A percentile compares a stretch with the other conserved stretches of the same genome.
These are phyloP conservation scores for Candida quercuum DNA, from an alignment of 805 yeast species.

Conservation along the genomic window DNA sequence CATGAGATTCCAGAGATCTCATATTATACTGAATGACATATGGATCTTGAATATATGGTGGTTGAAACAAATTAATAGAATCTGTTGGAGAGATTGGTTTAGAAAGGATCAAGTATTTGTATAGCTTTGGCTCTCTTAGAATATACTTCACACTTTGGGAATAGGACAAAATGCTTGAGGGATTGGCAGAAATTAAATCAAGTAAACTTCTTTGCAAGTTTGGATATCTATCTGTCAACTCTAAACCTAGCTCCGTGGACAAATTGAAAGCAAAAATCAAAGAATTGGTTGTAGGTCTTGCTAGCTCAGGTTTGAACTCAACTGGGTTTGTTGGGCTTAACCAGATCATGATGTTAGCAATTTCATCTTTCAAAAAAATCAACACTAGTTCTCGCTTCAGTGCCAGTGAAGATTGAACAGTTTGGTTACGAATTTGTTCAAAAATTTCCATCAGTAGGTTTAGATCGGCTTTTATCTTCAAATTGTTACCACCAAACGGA, in stretches of 20 bases:
- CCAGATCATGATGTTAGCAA: slow-evolving; percentile 73
- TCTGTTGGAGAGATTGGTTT: slow-evolving; percentile 74
- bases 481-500: slow-evolving; percentile 82
- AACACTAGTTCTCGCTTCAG: slow-evolving; percentile 50
- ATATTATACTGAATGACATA: slow-evolving; percentile 79
- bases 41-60: slow-evolving; percentile 63
- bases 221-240: slow-evolving; percentile 58
- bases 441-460: slow-evolving; percentile 48
- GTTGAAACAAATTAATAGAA: slow-evolving; percentile 77
- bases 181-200: slow-evolving; percentile 45
- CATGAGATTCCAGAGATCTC: slow-evolving; percentile 84
- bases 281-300: slow-evolving; percentile 30
- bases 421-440: slow-evolving; percentile 14
- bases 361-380: slow-evolving; percentile 71
- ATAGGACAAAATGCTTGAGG: slow-evolving; percentile 50
- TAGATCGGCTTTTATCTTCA: slow-evolving; percentile 67
- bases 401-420: slow-evolving; percentile 25
- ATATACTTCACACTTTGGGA: slow-evolving; percentile 58
- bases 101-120: slow-evolving; percentile 18
- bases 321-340: slow-evolving; percentile 35
- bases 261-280: slow-evolving; percentile 55
- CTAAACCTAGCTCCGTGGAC: slow-evolving; percentile 70
- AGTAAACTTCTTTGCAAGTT: slow-evolving; percentile 31
- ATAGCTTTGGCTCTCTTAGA: slow-evolving; percentile 21
- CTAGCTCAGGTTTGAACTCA: slow-evolving; percentile 28